These are phyloP conservation scores for Oehlia diaphana DNA, from an alignment of 192 early-diverging fungal genomes.

Conservation along the genomic window DNA sequence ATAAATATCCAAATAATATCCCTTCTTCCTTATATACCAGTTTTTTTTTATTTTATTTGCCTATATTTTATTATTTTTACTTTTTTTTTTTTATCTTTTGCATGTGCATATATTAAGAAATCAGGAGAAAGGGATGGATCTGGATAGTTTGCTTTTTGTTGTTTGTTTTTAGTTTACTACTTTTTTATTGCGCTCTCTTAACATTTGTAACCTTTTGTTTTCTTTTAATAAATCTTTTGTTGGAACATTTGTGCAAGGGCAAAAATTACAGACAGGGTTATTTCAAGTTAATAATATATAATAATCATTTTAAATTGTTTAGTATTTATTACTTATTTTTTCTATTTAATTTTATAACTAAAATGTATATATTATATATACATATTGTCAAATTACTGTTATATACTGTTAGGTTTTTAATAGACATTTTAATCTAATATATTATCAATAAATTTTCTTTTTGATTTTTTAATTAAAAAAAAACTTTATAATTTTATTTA, in stretches of 20 bases:
- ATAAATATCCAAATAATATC: neutral
- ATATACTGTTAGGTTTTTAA: too few relatives aligned
- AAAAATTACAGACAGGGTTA: neutral
- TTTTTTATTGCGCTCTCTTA: slow-evolving; percentile 1
- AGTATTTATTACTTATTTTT: neutral
- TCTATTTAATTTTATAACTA: neutral
- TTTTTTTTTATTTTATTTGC: neutral
- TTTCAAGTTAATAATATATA: neutral
- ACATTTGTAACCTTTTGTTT: slow-evolving; percentile 10
- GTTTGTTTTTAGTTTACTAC: neutral
- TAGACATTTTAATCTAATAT: too few relatives aligned
- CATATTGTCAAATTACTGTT: too few relatives aligned
- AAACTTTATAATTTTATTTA: too few relatives aligned
- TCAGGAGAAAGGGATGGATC: neutral
- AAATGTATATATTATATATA: too few relatives aligned
- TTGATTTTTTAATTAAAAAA: too few relatives aligned
- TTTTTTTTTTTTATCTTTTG: too few relatives aligned
- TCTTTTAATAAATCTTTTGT: slow-evolving; percentile 12
- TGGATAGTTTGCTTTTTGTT: neutral
- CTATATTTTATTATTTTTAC: neutral
- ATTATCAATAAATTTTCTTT: too few relatives aligned
- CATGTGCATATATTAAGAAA: neutral
- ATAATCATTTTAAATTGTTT: neutral
- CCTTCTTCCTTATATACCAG: neutral
- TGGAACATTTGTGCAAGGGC: slow-evolving; percentile 25